phyloP scores from a whole-genome alignment of 371 early-diverging fungal genomes.

The Apophysomyces sp. region DNA sequence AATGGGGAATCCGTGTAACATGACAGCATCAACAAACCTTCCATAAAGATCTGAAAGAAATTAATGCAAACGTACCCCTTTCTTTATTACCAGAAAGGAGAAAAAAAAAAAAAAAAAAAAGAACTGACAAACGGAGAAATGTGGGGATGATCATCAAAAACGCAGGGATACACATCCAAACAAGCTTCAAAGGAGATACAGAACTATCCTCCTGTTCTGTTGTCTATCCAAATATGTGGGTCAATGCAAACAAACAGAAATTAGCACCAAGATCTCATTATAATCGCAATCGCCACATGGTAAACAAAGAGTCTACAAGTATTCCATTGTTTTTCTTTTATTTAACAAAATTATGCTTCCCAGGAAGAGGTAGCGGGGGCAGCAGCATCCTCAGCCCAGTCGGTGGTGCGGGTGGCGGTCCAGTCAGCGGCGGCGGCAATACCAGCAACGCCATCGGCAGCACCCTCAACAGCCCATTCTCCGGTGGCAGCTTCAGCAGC shows the following conservation, averaged over 20 bases:
- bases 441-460: slow-evolving; percentile 18
- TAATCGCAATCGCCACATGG: background rate
- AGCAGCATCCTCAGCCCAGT: slow-evolving; percentile 34
- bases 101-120: background rate
- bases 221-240: background rate
- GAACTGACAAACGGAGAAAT: background rate
- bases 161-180: background rate
- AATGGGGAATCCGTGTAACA: background rate
- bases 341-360: slow-evolving; percentile 21
- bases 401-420: slow-evolving; percentile 21
- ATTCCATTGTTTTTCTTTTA: no score
- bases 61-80: background rate
- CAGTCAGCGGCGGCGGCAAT: slow-evolving; percentile 25
- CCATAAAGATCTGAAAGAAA: background rate
- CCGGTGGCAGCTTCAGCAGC: slow-evolving; percentile 23
- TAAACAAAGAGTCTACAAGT: background rate
- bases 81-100: slow-evolving; percentile 1
- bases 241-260: background rate
- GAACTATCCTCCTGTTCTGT: background rate
- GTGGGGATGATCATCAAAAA: background rate
- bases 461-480: slow-evolving; percentile 34
- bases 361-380: slow-evolving; percentile 29
- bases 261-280: no score
- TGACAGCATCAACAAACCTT: background rate
- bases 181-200: no score